A percentile compares a stretch with the other conserved stretches of the same genome.
Conservation (phyloP, 257 asterid species). For the Scutellaria baicalensis region DNA sequence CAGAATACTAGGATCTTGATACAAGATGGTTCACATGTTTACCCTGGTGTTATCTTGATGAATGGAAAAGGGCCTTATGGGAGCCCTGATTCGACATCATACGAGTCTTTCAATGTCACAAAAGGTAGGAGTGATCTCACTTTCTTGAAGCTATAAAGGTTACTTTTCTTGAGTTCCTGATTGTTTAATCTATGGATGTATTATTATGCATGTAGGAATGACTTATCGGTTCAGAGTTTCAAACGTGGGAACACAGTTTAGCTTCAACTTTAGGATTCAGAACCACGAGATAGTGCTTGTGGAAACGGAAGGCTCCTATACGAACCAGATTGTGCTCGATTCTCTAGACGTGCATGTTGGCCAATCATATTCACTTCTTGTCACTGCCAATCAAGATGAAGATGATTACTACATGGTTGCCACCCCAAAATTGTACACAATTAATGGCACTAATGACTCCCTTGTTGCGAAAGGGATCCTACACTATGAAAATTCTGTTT, state of each 20-base stretch:
- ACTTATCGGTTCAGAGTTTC: conserved; percentile 42
- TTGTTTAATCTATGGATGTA: not conserved
- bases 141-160: not conserved
- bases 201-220: conserved; percentile 21
- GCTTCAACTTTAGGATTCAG: conserved; percentile 47
- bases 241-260: conserved; percentile 34
- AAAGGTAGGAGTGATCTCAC: conserved; percentile 11
- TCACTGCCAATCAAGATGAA: conserved; percentile 39
- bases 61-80: conserved; percentile 33
- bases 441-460: not conserved
- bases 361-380: conserved; percentile 47
- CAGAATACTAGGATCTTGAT: conserved; percentile 14
- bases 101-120: conserved; percentile 25
- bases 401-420: conserved; percentile 48
- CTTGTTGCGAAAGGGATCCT: conserved; percentile 34
- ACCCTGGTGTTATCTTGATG: conserved; percentile 26
- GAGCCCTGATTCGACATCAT: not conserved
- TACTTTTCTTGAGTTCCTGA: not conserved
- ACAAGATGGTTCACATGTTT: not conserved
- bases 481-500: conserved; percentile 32
- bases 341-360: conserved; percentile 52
- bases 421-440: conserved; percentile 21
- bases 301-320: conserved; percentile 59
- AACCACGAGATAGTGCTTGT: conserved; percentile 42
- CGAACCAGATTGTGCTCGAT: conserved; percentile 34